Conservation (phyloP, 2,329 filamentous ascomycete genomes). For the Ilyonectria destructans region DNA sequence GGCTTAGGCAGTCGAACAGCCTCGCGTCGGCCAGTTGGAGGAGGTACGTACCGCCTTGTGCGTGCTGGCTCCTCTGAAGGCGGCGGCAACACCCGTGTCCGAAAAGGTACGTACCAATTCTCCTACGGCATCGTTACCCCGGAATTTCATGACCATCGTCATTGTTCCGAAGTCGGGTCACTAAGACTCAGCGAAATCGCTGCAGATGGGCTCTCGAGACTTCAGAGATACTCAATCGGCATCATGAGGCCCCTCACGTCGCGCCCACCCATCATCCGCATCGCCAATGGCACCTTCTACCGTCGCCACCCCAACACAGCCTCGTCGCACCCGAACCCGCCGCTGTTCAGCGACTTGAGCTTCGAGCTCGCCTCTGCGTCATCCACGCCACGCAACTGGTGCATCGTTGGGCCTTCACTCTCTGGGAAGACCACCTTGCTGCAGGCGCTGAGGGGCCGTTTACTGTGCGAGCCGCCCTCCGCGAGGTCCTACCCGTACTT, state of each 20-base stretch:
- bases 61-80: background rate
- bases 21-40: slow-evolving; percentile 43
- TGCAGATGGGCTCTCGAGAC: slow-evolving; percentile 30
- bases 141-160: slow-evolving; percentile 23
- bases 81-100: background rate
- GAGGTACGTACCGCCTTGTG: slow-evolving; percentile 41
- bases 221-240: slow-evolving; percentile 36
- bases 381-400: slow-evolving; percentile 78
- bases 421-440: slow-evolving; percentile 88
- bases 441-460: slow-evolving; percentile 82
- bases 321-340: slow-evolving; percentile 72
- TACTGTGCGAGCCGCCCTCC: slow-evolving; percentile 82
- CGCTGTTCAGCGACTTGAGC: slow-evolving; percentile 80
- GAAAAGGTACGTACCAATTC: slow-evolving; percentile 40
- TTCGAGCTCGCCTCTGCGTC: slow-evolving; percentile 78
- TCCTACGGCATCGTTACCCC: slow-evolving; percentile 4
- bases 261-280: slow-evolving; percentile 76
- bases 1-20: slow-evolving; percentile 49
- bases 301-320: slow-evolving; percentile 76
- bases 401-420: slow-evolving; percentile 85
- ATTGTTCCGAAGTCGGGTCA: slow-evolving; percentile 40
- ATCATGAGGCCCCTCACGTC: slow-evolving; percentile 57
- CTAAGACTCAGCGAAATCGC: slow-evolving; percentile 10
- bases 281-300: slow-evolving; percentile 88
- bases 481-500: slow-evolving; percentile 87